These are phyloP conservation scores for Tricholoma bakamatsutake DNA, from an alignment of 768 basidiomycete species.

Conservation along the genomic window DNA sequence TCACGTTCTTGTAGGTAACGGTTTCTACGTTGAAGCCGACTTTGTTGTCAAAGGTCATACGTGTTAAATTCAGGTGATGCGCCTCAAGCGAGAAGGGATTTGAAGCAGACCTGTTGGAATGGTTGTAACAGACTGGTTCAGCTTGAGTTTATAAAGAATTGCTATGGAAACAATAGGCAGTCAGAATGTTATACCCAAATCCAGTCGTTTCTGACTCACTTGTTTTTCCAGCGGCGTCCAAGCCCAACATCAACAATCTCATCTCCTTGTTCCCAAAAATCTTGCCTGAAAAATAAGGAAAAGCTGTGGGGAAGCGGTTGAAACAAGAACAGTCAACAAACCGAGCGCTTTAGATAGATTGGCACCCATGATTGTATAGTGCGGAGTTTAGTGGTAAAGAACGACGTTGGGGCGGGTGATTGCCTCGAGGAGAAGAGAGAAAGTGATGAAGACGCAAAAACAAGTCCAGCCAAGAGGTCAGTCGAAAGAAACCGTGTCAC, in stretches of 20 bases:
- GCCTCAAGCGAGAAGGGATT: background rate
- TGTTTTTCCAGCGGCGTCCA: constrained; percentile 98
- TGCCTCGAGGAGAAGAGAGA: constrained; percentile 21
- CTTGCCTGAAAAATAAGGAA: constrained; percentile 49
- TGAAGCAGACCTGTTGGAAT: constrained; percentile 80
- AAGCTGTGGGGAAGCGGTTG: constrained; percentile 8
- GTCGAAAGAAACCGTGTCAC: constrained; percentile 4
- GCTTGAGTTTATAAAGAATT: constrained; percentile 97
- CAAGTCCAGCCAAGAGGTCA: background rate
- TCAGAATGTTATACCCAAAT: constrained; percentile 4
- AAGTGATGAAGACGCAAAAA: constrained; percentile 9
- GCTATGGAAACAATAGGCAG: constrained; percentile 42
- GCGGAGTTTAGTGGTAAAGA: constrained; percentile 48
- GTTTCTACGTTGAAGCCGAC: constrained; percentile 99
- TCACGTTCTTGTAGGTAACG: constrained; percentile 97
- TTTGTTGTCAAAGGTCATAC: constrained; percentile 20
- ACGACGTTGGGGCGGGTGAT: constrained; percentile 39
- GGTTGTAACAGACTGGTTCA: constrained; percentile 98
- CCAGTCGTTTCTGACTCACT: constrained; percentile 47
- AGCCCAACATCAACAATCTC: constrained; percentile 92
- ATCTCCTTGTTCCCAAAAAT: constrained; percentile 99
- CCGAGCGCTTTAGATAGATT: constrained; percentile 83
- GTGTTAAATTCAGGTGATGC: constrained; percentile 1
- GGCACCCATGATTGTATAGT: constrained; percentile 61
- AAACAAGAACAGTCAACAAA: constrained; percentile 25